Evolutionary conservation across 2,329 filamentous ascomycete genomes (phyloP).

Genomic region (Raffaelea ambrosiae): DNA sequence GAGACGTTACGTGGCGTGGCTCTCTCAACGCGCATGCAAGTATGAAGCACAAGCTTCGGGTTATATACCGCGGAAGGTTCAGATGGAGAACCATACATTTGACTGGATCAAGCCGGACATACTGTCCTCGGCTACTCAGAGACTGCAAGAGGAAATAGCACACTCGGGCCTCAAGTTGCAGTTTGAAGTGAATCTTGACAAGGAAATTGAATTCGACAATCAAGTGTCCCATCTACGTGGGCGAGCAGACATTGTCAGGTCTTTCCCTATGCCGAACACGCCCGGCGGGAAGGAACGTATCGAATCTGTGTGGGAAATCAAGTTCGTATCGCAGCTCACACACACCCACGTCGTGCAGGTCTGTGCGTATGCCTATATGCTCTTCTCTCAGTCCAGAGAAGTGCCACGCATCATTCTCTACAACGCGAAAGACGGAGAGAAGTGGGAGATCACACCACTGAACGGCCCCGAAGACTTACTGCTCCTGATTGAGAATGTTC

Average conservation of each 20-base stretch:
- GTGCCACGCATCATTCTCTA: constrained; percentile 2
- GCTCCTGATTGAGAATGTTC: background rate
- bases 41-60: background rate
- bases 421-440: constrained; percentile 1
- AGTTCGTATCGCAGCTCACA: background rate
- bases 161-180: background rate
- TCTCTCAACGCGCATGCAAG: background rate
- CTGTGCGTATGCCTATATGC: background rate
- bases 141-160: background rate
- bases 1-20: background rate
- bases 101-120: background rate
- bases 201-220: background rate
- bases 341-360: background rate
- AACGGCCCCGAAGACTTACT: background rate
- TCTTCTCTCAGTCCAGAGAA: background rate
- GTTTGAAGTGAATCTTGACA: background rate
- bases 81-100: background rate
- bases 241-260: background rate
- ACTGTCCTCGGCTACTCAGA: background rate
- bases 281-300: background rate
- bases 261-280: background rate
- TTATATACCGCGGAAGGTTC: background rate
- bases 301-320: constrained; percentile 1
- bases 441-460: background rate
- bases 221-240: background rate